Evolutionary conservation across 306 rosid species (phyloP), one percentile per base, ranked within the genome.

Genomic region (Pyrus betulifolia): DNA sequence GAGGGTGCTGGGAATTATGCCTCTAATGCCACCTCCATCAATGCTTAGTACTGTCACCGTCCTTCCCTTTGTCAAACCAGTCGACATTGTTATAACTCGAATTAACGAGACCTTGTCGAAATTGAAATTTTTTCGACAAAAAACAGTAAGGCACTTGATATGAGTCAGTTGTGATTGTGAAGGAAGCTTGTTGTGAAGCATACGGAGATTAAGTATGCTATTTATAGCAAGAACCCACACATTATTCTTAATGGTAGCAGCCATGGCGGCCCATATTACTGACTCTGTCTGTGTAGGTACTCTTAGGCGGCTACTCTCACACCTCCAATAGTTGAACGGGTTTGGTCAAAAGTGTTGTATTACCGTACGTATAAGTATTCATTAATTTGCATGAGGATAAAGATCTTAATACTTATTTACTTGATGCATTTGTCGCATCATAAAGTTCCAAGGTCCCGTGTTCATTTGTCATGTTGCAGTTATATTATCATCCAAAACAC

Each of bases 21-120:
- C 85, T 63, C 78, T 70, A 33, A 84, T 67, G 44, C 87, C 85
- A 11, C 87, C 87, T 31, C 87, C 87, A 25, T 84, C 87, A 18
- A 84, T 78, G 72, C 83, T 81, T 49, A 84, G 30, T 27, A 84
- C 80, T 25, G 87, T 78, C 64, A 74, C 21, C 83, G 17, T 74
- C 28, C 75, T 78, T 42, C 81, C 52, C 45, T 64, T 74, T 11
- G 64, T 46, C 21, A 58, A 21, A 70, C 31, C 54, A 67, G 64
- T 42, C 23, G 67, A 55, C 82, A 65, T 77, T 28, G 38, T 33
- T 77, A 11, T 57, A 6, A 27, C 30, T 38, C 51, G 6, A 52
- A 10, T 59, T 22, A 22, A 23, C 22, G 10, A 30, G 25, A 30
- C 6, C 58, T 40, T 38, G 13, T 35, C 51, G 25, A 28, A 38